Conservation (phyloP, 352 stramenopile species). For the Pythium volutum region DNA sequence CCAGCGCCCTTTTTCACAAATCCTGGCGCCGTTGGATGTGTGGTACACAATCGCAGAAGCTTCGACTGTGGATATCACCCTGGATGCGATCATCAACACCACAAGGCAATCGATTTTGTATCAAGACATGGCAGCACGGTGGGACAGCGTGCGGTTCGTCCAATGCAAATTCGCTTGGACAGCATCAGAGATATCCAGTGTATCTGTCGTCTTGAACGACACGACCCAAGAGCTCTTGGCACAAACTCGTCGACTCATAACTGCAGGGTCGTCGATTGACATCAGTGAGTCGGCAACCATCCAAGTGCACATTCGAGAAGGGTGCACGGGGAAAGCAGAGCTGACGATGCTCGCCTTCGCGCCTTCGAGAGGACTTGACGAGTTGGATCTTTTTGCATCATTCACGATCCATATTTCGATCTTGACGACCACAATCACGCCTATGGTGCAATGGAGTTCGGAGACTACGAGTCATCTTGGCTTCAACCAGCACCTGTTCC, state of each 20-base stretch:
- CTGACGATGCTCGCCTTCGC: neutral
- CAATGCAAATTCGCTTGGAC: slow-evolving; percentile 12
- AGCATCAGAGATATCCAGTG: neutral
- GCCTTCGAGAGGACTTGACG: neutral
- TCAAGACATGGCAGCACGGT: neutral
- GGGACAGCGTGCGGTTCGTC: neutral
- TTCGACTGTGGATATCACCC: neutral
- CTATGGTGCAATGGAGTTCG: neutral
- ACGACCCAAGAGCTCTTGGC: neutral
- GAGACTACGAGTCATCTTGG: neutral
- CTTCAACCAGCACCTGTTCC: slow-evolving; percentile 8
- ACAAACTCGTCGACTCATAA: neutral
- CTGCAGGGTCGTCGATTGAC: neutral
- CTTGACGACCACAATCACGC: neutral
- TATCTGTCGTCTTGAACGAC: neutral
- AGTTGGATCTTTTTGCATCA: neutral
- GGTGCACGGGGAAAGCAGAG: neutral
- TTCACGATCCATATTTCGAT: slow-evolving; percentile 10
- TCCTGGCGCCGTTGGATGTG: slow-evolving; percentile 4
- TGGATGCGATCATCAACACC: neutral
- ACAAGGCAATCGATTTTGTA: neutral
- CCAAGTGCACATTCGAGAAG: neutral
- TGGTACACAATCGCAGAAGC: slow-evolving; percentile 5
- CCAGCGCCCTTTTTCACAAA: neutral
- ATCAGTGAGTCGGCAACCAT: neutral